Percentiles rank a stretch among this genome's conserved stretches.
Conservation (phyloP, 768 basidiomycete genomes). For the Russula sp. region DNA sequence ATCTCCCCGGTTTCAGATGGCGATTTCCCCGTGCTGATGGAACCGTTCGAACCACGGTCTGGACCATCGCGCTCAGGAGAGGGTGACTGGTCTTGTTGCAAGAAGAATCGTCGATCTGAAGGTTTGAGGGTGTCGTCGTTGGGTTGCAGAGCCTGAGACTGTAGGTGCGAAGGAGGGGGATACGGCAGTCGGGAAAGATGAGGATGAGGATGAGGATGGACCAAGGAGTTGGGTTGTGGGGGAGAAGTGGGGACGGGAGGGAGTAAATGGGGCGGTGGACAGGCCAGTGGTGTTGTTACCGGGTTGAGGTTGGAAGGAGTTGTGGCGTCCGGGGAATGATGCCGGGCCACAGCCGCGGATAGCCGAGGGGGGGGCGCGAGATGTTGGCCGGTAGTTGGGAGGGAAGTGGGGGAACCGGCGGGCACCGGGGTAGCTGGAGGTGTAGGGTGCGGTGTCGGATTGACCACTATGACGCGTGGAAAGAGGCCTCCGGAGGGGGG, state of each 20-base stretch:
- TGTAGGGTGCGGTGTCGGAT: constrained; percentile 76
- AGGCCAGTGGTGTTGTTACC: constrained; percentile 35
- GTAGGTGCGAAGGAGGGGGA: not conserved
- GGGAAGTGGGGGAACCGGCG: constrained; percentile 32
- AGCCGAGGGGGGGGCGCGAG: constrained; percentile 34
- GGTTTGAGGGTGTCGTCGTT: constrained; percentile 38
- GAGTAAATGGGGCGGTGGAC: constrained; percentile 43
- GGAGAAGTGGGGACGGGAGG: constrained; percentile 31
- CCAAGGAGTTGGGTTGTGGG: not conserved
- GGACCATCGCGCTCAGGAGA: constrained; percentile 40
- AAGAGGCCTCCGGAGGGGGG: constrained; percentile 36
- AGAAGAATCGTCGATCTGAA: constrained; percentile 46
- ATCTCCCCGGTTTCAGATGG: constrained; percentile 36
- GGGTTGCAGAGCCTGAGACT: constrained; percentile 13
- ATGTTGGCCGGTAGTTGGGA: constrained; percentile 35
- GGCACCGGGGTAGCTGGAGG: constrained; percentile 64
- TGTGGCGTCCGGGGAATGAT: constrained; percentile 21
- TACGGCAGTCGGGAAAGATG: not conserved
- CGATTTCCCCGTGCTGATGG: constrained; percentile 36
- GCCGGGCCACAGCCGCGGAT: constrained; percentile 27
- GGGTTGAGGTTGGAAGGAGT: constrained; percentile 22
- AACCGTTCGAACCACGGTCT: constrained; percentile 33
- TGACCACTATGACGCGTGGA: constrained; percentile 64
- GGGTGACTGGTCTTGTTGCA: constrained; percentile 43
- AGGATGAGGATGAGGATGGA: not conserved